phyloP scores from a whole-genome alignment of 257 asterid genomes.

The Forsythia viridissima region DNA sequence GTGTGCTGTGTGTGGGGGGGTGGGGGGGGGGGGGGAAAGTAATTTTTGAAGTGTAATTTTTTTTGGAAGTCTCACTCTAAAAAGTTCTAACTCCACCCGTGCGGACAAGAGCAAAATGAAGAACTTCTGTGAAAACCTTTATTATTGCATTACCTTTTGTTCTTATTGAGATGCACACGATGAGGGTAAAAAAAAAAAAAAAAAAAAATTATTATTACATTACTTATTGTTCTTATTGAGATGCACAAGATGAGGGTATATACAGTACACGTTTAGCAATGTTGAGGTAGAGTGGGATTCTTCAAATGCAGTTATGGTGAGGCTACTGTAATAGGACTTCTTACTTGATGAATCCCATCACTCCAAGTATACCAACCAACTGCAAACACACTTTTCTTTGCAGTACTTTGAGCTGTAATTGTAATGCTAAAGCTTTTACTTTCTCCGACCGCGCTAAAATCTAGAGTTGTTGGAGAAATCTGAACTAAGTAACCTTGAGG shows the following conservation, averaged over 20 bases:
- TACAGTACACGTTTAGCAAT: not conserved
- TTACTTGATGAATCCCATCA: conserved; percentile 44
- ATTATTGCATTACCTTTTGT: not conserved
- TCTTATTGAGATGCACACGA: not conserved
- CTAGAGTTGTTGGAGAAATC: conserved; percentile 27
- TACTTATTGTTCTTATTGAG: not conserved
- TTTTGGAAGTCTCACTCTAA: no score
- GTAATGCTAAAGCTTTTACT: conserved; percentile 33
- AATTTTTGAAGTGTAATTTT: no score
- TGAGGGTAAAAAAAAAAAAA: not conserved
- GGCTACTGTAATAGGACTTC: conserved; percentile 35
- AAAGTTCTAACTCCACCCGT: no score
- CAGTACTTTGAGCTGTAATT: conserved; percentile 10
- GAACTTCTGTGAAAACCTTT: not conserved
- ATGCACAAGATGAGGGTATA: not conserved
- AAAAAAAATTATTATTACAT: not conserved
- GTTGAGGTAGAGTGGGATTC: not conserved
- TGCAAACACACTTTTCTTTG: conserved; percentile 9
- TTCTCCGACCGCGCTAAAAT: conserved; percentile 33
- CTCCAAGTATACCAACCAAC: conserved; percentile 37
- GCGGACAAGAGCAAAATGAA: not conserved
- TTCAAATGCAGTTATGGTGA: not conserved
- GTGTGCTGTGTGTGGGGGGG: no score
- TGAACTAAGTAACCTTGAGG: conserved; percentile 37
- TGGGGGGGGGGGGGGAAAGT: no score